Conservation (phyloP, 1,139 yeast genomes). For the Hanseniaspora gamundiae region DNA sequence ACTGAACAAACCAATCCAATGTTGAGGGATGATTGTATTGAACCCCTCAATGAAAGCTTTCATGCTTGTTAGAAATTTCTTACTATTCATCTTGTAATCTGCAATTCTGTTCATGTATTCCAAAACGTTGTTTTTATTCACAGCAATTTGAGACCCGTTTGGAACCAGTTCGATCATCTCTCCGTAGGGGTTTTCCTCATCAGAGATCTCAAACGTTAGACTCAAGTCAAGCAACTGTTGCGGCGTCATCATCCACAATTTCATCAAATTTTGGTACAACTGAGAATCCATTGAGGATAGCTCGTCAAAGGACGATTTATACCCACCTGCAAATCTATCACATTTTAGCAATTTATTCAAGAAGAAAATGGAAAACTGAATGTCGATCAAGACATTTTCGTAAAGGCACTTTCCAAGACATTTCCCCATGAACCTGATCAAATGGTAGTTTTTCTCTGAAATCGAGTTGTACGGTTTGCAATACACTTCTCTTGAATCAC, state of each 20-base stretch:
- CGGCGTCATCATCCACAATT: slow-evolving; percentile 43
- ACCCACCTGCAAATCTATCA: slow-evolving; percentile 1
- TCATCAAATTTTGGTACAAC: slow-evolving; percentile 52
- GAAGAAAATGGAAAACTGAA: slow-evolving; percentile 80
- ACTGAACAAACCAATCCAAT: slow-evolving; percentile 78
- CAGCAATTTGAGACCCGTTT: slow-evolving; percentile 44
- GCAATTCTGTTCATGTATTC: slow-evolving; percentile 72
- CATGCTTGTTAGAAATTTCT: slow-evolving; percentile 42
- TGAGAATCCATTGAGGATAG: slow-evolving; percentile 58
- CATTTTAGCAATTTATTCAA: slow-evolving; percentile 44
- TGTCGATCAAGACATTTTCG: slow-evolving; percentile 70
- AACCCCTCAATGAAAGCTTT: slow-evolving; percentile 61
- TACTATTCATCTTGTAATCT: slow-evolving; percentile 61
- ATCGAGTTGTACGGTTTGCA: slow-evolving; percentile 31
- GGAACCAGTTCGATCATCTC: slow-evolving; percentile 46
- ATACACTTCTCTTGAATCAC: slow-evolving; percentile 48
- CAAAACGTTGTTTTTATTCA: slow-evolving; percentile 49
- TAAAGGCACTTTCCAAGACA: slow-evolving; percentile 85
- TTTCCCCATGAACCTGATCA: slow-evolving; percentile 59
- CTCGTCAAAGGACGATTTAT: slow-evolving; percentile 47
- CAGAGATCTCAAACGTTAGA: slow-evolving; percentile 46
- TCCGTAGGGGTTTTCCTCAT: slow-evolving; percentile 17
- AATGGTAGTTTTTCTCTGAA: slow-evolving; percentile 27
- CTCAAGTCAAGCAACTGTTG: slow-evolving; percentile 49
- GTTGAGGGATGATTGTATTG: slow-evolving; percentile 50